Evolutionary conservation across 768 basidiomycete genomes (phyloP).

Genomic region (Phanerochaete sordida): DNA sequence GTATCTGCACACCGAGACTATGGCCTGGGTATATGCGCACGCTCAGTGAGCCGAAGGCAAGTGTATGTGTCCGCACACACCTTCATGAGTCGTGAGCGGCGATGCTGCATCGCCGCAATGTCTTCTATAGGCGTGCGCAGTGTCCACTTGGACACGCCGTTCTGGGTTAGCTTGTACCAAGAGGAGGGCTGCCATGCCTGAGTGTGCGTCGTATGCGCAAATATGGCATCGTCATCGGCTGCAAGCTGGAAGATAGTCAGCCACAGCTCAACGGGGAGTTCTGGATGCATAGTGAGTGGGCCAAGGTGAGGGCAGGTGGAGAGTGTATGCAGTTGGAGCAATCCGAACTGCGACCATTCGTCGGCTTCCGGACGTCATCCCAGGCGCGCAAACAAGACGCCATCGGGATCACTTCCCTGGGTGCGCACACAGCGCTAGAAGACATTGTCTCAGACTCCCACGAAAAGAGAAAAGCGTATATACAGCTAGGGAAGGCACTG

Average conservation of each 20-base stretch:
- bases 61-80: slow-evolving; percentile 33
- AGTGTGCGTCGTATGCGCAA: slow-evolving; percentile 53
- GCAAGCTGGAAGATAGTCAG: slow-evolving; percentile 68
- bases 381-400: not conserved
- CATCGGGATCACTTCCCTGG: not conserved
- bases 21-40: slow-evolving; percentile 41
- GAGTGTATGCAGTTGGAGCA: too few relatives aligned
- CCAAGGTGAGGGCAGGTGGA: not conserved
- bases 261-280: slow-evolving; percentile 70
- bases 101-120: slow-evolving; percentile 51
- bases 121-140: slow-evolving; percentile 60
- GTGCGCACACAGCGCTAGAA: too few relatives aligned
- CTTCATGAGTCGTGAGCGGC: slow-evolving; percentile 66
- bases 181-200: slow-evolving; percentile 59
- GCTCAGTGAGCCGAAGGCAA: not conserved
- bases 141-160: slow-evolving; percentile 42
- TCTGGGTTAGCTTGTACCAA: slow-evolving; percentile 52
- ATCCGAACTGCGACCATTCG: not conserved
- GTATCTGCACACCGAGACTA: slow-evolving; percentile 61
- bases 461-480: too few relatives aligned
- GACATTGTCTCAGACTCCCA: too few relatives aligned
- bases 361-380: not conserved
- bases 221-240: slow-evolving; percentile 66
- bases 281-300: slow-evolving; percentile 15
- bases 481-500: too few relatives aligned